Base-by-base conservation (phyloP, 1,284 basidiomycete species). In the Papiliotrema nemorosa region DNA sequence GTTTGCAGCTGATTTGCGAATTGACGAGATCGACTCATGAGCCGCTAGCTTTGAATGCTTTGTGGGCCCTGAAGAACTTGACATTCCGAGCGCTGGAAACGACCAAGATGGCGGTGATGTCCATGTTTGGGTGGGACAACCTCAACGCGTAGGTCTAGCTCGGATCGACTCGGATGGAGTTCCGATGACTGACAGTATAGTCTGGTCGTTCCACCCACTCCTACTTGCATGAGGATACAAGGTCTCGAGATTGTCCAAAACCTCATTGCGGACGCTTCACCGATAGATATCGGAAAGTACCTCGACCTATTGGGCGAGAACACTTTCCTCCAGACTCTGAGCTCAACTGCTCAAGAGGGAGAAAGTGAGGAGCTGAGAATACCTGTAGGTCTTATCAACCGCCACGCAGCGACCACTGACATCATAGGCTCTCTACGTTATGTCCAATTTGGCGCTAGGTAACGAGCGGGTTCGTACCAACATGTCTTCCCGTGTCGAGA, bases 61-160 rank as follows among this genome's bases (percentile, higher is more conserved):
- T 91, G 12, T 91, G 89, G 88, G 84, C 84, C 0, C 73, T 90
- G 43, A 90, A 88, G 71, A 92, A 91, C 64, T 62, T 88, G 18
- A 65, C 87, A 5, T 81, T 81, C 66, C 85, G 84, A 62, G 82
- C 83, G 24, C 74, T 71, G 2, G 72, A 78, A 20, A 76, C 79
- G 38, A 79, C 81, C 39, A 90, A 88, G 70, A 73, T 72, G 29
- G 73, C 78, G 42, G 79, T 89, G 10, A 86, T 89, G 80, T 68
- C 72, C 9, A 72, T 78, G 24, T 63, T 92, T 5, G 81, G 81
- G 0, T 90, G 87, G 86, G 63, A 67, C 1, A 52, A 47, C 4
- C 52, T 71, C 18, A 49, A 49, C 27, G 35, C 18, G 67, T 69
- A 44, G 52, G 60, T 61, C 16, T 16, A 12, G 18, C 22, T 18